Evolutionary conservation across 345 rosid species (phyloP).

Genomic region (Turnera subulata): DNA sequence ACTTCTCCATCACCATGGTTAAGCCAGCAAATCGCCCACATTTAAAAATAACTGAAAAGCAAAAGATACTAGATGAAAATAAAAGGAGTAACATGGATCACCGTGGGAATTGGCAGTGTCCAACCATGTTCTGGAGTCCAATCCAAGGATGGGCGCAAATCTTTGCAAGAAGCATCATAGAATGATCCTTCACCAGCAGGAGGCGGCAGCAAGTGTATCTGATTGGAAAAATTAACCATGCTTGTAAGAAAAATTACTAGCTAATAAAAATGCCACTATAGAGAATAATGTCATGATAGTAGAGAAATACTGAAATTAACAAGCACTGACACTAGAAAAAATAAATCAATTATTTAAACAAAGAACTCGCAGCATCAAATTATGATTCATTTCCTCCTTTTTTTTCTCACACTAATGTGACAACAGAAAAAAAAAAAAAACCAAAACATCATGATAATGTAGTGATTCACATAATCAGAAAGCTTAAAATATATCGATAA

Average conservation of each 20-base stretch:
- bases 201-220: slow-evolving; percentile 50
- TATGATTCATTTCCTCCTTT: too few relatives aligned
- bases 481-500: too few relatives aligned
- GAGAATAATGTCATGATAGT: neutral
- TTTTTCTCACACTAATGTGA: too few relatives aligned
- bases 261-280: neutral
- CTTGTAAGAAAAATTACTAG: neutral
- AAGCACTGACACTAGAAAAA: too few relatives aligned
- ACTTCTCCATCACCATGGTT: neutral
- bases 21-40: neutral
- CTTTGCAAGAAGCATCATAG: slow-evolving; percentile 37
- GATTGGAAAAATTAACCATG: neutral
- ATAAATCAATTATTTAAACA: too few relatives aligned
- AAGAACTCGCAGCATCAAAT: too few relatives aligned
- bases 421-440: too few relatives aligned
- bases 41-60: slow-evolving; percentile 1
- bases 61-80: slow-evolving; percentile 2
- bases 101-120: slow-evolving; percentile 34
- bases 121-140: slow-evolving; percentile 57
- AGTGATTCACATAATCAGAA: too few relatives aligned
- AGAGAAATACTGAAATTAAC: neutral
- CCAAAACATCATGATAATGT: too few relatives aligned
- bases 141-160: slow-evolving; percentile 58
- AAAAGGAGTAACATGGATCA: slow-evolving; percentile 6
- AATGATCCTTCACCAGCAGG: slow-evolving; percentile 55